Evolutionary conservation across 129 eudicot genomes (phyloP).

Genomic region (Flaveria sonorensis): DNA sequence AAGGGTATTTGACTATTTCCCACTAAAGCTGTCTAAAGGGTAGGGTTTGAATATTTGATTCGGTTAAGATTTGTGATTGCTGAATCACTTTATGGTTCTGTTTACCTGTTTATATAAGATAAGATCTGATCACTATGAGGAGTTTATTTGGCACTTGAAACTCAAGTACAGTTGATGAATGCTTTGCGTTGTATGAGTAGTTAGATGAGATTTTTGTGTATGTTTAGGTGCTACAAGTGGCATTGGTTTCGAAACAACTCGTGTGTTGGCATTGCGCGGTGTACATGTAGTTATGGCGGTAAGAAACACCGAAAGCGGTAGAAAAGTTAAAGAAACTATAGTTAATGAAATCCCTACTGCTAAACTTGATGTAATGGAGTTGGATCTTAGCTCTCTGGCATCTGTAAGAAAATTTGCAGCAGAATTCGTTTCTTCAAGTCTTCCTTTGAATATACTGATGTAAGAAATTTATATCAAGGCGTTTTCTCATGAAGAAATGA

Average conservation of each 20-base stretch:
- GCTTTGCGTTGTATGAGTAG: neutral
- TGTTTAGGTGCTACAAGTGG: constrained; percentile 82
- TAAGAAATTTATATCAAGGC: constrained; percentile 18
- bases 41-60: constrained; percentile 12
- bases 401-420: constrained; percentile 71
- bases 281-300: constrained; percentile 89
- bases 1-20: neutral
- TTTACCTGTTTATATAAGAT: neutral
- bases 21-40: neutral
- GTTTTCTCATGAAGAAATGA: neutral
- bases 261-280: constrained; percentile 59
- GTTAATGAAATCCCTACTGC: constrained; percentile 57
- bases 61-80: constrained; percentile 11
- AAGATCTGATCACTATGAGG: neutral
- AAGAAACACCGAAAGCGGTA: constrained; percentile 56
- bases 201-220: constrained; percentile 1
- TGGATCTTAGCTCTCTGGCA: constrained; percentile 75
- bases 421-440: constrained; percentile 50
- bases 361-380: constrained; percentile 80
- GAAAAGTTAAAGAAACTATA: constrained; percentile 61
- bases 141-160: neutral
- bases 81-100: neutral
- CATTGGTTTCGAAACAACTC: constrained; percentile 68
- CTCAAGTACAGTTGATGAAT: neutral
- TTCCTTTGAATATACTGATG: constrained; percentile 78